These are phyloP conservation scores for Cladophialophora bantiana DNA, from an alignment of 2,329 filamentous ascomycete genomes.

Conservation along the genomic window DNA sequence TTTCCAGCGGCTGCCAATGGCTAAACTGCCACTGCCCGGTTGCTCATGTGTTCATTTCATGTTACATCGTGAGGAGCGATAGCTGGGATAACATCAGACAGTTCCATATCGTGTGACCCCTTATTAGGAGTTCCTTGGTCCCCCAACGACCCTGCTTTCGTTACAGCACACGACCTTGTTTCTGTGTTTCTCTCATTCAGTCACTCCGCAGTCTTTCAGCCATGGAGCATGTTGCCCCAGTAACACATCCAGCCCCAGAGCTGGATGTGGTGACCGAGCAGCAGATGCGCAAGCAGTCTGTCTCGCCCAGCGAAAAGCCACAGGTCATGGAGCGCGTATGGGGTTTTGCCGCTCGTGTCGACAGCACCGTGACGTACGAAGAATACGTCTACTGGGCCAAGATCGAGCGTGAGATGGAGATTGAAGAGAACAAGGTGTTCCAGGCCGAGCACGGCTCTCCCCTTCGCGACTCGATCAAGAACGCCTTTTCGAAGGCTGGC, in stretches of 20 bases:
- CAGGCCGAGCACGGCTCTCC: constrained; percentile 33
- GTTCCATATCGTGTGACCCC: constrained; percentile 6
- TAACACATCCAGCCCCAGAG: constrained; percentile 33
- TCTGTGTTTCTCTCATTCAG: constrained; percentile 21
- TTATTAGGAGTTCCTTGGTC: constrained; percentile 22
- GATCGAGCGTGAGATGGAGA: constrained; percentile 45
- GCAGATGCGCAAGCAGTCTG: constrained; percentile 33
- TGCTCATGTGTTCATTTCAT: constrained; percentile 23
- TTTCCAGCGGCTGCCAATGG: constrained; percentile 27
- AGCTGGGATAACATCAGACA: constrained; percentile 17
- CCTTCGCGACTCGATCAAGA: constrained; percentile 36
- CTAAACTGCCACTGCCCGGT: constrained; percentile 10
- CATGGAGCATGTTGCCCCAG: constrained; percentile 34
- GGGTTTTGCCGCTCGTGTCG: constrained; percentile 40
- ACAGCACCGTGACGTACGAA: constrained; percentile 44
- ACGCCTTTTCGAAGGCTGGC: constrained; percentile 36
- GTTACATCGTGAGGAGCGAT: constrained; percentile 31
- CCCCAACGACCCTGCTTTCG: constrained; percentile 21
- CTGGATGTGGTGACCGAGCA: constrained; percentile 34
- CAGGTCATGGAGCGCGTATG: constrained; percentile 37
- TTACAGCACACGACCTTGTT: constrained; percentile 22
- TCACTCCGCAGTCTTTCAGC: constrained; percentile 19
- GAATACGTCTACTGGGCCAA: constrained; percentile 51
- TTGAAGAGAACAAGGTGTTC: constrained; percentile 39
- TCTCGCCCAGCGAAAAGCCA: constrained; percentile 27